Percentiles rank a stretch among this genome's conserved stretches.
phyloP scores from a whole-genome alignment of 768 basidiomycete species.

The Naganishia randhawae region DNA sequence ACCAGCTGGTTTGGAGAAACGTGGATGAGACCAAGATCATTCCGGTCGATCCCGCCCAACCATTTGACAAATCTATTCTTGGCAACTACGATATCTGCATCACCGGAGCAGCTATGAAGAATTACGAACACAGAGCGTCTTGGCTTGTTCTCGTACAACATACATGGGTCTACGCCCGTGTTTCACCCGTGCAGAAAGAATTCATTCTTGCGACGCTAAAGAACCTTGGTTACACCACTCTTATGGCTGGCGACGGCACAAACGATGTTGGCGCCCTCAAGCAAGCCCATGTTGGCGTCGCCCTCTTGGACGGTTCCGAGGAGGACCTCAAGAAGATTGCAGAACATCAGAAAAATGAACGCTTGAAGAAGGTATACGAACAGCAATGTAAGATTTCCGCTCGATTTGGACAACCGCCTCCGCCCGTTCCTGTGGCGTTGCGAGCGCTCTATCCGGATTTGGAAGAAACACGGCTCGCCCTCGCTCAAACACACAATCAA shows the following conservation, averaged over 20 bases:
- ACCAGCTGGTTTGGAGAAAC: constrained; percentile 82
- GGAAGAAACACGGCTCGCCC: constrained; percentile 81
- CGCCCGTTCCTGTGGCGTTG: constrained; percentile 82
- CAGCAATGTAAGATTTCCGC: constrained; percentile 85
- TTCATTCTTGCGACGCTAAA: constrained; percentile 87
- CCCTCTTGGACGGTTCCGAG: constrained; percentile 79
- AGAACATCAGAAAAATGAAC: constrained; percentile 80
- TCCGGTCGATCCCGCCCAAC: constrained; percentile 72
- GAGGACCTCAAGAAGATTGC: constrained; percentile 92
- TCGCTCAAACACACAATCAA: constrained; percentile 60
- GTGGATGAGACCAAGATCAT: constrained; percentile 90
- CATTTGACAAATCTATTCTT: constrained; percentile 72
- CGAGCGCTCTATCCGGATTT: constrained; percentile 84
- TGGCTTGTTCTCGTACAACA: constrained; percentile 84
- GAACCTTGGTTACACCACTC: constrained; percentile 78
- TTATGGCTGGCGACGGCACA: constrained; percentile 99
- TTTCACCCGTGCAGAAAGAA: constrained; percentile 93
- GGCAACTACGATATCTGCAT: constrained; percentile 91
- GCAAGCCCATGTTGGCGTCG: constrained; percentile 95
- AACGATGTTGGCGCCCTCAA: constrained; percentile 98
- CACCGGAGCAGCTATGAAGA: constrained; percentile 88
- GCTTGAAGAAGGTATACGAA: constrained; percentile 95
- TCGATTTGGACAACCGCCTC: constrained; percentile 87
- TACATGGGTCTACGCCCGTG: constrained; percentile 97
- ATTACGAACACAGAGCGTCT: constrained; percentile 64